Evolutionary conservation across 805 yeast species (phyloP), one percentile per base, ranked within the genome.

Genomic region (Yueomyces sinensis): DNA sequence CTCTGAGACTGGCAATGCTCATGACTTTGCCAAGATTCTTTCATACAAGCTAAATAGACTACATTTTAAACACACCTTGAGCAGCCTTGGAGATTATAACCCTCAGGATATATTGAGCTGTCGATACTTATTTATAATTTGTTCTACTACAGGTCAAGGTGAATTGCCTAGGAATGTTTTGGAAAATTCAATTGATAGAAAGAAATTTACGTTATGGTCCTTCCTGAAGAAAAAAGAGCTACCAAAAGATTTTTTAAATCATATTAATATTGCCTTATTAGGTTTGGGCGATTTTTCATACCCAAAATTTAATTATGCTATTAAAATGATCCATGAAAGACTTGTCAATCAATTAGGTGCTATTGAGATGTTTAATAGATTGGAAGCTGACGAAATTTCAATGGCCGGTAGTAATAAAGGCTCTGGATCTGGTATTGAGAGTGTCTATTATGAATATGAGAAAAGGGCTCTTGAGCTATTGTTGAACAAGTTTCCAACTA

Each of bases 141-240:
- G 93, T 51, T 76, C 95, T 1, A 89, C 98, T 0, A 80, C 94
- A 1, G 97, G 98, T 6, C 96, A 89, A 56, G 98, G 98, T 19
- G 95, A 81, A 41, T 56, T 89, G 24, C 97, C 98, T 0, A 57
- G 80, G 29, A 83, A 83, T 50, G 77, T 80, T 1, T 64, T 65
- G 41, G 72, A 70, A 40, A 32, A 37, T 13, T 32, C 49, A 7
- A 35, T 31, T 14, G 30, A 23, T 22, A 20, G 35, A 3, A 37
- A 36, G 17, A 37, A 37, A 9, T 39, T 45, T 15, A 46, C 52
- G 2, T 72, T 89, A 41, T 81, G 95, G 93, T 66, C 68, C 43
- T 74, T 79, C 41, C 55, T 91, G 45, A 68, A 83, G 37, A 72
- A 70, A 50, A 73, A 68, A 50, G 75, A 74, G 42, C 67, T 89